Percentiles rank a stretch among this genome's conserved stretches.
Evolutionary conservation across 176 grass and related monocot species (phyloP).

Genomic region (Aegilops umbellulata): DNA sequence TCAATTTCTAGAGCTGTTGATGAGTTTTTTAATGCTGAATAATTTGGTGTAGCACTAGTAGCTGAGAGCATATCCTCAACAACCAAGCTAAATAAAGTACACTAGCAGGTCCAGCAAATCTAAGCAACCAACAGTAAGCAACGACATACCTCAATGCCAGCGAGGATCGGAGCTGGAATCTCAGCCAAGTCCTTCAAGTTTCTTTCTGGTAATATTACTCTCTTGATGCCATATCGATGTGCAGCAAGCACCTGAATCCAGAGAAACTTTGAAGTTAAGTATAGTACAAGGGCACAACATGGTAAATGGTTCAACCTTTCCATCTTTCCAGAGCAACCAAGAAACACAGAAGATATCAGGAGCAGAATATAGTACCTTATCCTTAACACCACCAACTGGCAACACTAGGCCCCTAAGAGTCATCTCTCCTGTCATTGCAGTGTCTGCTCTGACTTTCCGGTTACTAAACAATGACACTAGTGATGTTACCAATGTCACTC

Average conservation of each 20-base stretch:
- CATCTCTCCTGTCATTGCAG: conserved; percentile 99
- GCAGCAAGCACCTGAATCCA: conserved; percentile 82
- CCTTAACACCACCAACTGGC: conserved; percentile 94
- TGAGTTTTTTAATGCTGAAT: not conserved
- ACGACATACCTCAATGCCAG: conserved; percentile 76
- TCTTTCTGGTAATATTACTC: conserved; percentile 95
- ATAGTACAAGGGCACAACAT: not conserved
- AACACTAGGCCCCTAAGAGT: conserved; percentile 94
- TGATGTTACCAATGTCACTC: conserved; percentile 89
- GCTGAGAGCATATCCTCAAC: not conserved
- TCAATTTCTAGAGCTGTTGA: too few relatives aligned
- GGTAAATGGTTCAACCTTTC: conserved; percentile 1
- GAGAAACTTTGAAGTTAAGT: not conserved
- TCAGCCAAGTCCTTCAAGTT: conserved; percentile 93
- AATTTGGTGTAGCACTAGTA: not conserved
- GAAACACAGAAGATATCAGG: not conserved
- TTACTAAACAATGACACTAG: conserved; percentile 89
- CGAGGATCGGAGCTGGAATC: conserved; percentile 75
- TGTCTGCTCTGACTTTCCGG: conserved; percentile 86
- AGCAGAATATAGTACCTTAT: conserved; percentile 63
- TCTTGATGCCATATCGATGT: conserved; percentile 90
- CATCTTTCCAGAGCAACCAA: not conserved
- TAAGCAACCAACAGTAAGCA: not conserved
- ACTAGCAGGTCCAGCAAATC: not conserved
- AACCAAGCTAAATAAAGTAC: not conserved